These are phyloP conservation scores for Colletotrichum sp. DNA, from an alignment of 2,329 filamentous ascomycete genomes.

Conservation along the genomic window DNA sequence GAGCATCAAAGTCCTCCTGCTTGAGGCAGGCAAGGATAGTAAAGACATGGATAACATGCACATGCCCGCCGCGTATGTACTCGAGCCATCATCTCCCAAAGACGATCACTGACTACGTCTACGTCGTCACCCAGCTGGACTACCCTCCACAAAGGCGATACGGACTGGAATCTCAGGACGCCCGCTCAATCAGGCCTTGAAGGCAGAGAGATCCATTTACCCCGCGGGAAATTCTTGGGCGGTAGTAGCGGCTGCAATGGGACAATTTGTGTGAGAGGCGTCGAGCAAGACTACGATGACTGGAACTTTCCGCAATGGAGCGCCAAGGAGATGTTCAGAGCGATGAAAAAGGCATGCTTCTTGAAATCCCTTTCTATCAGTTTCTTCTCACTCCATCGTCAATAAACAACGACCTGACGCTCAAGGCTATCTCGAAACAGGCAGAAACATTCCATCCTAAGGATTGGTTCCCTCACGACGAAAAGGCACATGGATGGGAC, in stretches of 20 bases:
- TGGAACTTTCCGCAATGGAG: neutral
- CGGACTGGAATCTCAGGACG: neutral
- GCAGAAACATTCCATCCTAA: neutral
- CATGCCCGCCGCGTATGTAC: neutral
- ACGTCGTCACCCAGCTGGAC: fast-evolving
- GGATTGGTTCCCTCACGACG: neutral
- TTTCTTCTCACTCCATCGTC: too few relatives aligned
- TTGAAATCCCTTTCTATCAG: too few relatives aligned
- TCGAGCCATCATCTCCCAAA: neutral
- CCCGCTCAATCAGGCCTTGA: neutral
- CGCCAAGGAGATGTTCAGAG: neutral
- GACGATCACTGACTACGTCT: neutral
- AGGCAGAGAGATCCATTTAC: neutral
- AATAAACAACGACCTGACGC: too few relatives aligned
- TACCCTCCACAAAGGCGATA: neutral
- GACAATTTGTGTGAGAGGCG: neutral
- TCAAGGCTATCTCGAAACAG: neutral
- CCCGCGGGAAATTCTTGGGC: neutral
- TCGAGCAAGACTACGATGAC: neutral
- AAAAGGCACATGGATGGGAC: neutral
- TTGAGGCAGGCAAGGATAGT: neutral
- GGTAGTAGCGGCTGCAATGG: neutral
- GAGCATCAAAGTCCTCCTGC: neutral
- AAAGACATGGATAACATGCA: neutral
- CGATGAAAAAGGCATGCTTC: neutral